Conservation (phyloP, 495 filamentous ascomycete genomes). For the Hyaloscypha finlandica region DNA sequence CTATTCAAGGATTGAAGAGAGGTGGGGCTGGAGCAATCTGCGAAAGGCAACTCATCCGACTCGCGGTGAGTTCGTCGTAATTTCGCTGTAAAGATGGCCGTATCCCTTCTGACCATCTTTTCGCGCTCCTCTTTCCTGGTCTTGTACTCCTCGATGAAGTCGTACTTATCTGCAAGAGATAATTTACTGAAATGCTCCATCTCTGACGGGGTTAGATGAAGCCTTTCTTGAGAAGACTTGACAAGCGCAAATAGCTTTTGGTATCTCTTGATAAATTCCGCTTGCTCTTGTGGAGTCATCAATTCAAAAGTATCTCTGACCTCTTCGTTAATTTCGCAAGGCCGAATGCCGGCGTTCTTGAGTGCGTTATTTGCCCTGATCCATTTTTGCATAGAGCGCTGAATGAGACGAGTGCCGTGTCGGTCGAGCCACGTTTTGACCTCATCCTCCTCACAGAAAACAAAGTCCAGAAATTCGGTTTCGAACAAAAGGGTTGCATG, state of each 20-base stretch:
- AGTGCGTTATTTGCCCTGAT: not conserved
- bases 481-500: conserved; percentile 14
- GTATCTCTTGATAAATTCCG: conserved; percentile 14
- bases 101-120: not conserved
- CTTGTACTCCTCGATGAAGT: conserved; percentile 1
- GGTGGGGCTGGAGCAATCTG: too few species aligned
- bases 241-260: not conserved
- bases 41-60: not conserved
- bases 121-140: not conserved
- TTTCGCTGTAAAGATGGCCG: not conserved
- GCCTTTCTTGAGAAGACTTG: not conserved
- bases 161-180: not conserved
- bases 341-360: conserved; percentile 12
- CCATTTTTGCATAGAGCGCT: conserved; percentile 13
- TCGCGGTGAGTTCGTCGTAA: not conserved
- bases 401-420: not conserved
- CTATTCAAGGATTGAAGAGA: too few species aligned
- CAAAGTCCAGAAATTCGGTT: conserved; percentile 16
- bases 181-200: conserved; percentile 2
- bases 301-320: conserved; percentile 15
- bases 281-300: conserved; percentile 10
- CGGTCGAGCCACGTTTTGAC: conserved; percentile 7
- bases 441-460: conserved; percentile 3
- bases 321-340: conserved; percentile 3
- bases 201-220: not conserved